Base-by-base conservation (phyloP, 441 rosid species). In the Croton setiger region DNA sequence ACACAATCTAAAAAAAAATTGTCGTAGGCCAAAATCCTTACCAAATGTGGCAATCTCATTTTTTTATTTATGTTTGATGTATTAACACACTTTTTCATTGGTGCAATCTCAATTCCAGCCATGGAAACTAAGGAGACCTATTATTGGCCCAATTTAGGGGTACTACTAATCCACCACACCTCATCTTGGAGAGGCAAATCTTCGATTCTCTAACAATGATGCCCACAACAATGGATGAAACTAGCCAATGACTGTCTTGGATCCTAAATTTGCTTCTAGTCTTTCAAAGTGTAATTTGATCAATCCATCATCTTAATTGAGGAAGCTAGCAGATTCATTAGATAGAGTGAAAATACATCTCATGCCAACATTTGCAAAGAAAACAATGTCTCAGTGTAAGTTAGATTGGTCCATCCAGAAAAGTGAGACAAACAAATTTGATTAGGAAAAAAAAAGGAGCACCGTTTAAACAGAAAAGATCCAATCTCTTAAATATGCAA, bases 241-340 rank as follows among this genome's bases (percentile, higher is more conserved):
- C 55, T 2, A 2, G 21, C 57, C 7, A 20, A 1, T 18, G 21
- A 27, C 37, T 66, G 12, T 35, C 52, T 66, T 39, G 39, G 56
- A n/a, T 9, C 45, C 23, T 56, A 31, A 5, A 41, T n/a, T 57
- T 11, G 21, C 45, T 57, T n/a, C 63, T 15, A 47, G 33, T 18
- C 13, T 2, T 33, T 58, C 63, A n/a, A 65, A 67, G 33, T 68
- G 64, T 53, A 58, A 58, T 48, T 12, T 8, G 23, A 59, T 31
- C 58, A 48, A 15, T 12, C 43, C 64, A 57, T 68, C 71, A 54
- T 35, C 21, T 43, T 31, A 56, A 54, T 33, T 56, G 23, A n/a
- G 51, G 18, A 44, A 36, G 60, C 11, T 5, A 39, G 7, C 47
- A 45, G 21, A 59, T 27, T 27, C 31, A 27, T 23, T 1, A 5